Conservation (phyloP, 306 rosid genomes). For the Trifolium fragiferum region DNA sequence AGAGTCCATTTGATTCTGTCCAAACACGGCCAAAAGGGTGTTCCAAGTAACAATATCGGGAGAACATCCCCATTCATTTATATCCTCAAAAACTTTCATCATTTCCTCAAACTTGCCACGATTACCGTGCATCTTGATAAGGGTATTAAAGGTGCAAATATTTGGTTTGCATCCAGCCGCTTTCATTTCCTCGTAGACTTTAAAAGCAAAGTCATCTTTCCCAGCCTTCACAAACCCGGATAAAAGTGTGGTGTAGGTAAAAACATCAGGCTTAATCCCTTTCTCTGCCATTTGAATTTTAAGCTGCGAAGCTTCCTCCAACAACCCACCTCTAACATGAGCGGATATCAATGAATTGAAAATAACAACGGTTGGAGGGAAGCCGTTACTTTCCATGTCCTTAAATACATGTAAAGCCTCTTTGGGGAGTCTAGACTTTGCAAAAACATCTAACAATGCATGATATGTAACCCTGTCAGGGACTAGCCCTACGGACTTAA, state of each 20-base stretch:
- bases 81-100: slow-evolving; percentile 88
- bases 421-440: slow-evolving; percentile 78
- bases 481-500: slow-evolving; percentile 60
- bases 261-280: slow-evolving; percentile 85
- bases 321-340: slow-evolving; percentile 72
- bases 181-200: slow-evolving; percentile 72
- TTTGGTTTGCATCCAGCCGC: slow-evolving; percentile 76
- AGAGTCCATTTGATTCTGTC: slow-evolving; percentile 83
- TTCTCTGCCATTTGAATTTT: slow-evolving; percentile 74
- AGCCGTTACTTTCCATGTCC: slow-evolving; percentile 79
- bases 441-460: slow-evolving; percentile 86
- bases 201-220: slow-evolving; percentile 74
- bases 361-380: slow-evolving; percentile 65
- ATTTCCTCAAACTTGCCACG: slow-evolving; percentile 82
- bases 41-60: slow-evolving; percentile 98
- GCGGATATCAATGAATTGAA: slow-evolving; percentile 89
- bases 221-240: slow-evolving; percentile 85
- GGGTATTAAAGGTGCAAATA: slow-evolving; percentile 84
- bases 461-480: slow-evolving; percentile 88
- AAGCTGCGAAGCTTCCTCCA: slow-evolving; percentile 70
- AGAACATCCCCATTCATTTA: slow-evolving; percentile 58
- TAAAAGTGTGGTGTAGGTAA: slow-evolving; percentile 86
- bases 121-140: slow-evolving; percentile 93
- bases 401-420: slow-evolving; percentile 82
- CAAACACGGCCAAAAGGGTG: slow-evolving; percentile 90